Evolutionary conservation across 768 basidiomycete species (phyloP).

Genomic region (Mycena indigotica): DNA sequence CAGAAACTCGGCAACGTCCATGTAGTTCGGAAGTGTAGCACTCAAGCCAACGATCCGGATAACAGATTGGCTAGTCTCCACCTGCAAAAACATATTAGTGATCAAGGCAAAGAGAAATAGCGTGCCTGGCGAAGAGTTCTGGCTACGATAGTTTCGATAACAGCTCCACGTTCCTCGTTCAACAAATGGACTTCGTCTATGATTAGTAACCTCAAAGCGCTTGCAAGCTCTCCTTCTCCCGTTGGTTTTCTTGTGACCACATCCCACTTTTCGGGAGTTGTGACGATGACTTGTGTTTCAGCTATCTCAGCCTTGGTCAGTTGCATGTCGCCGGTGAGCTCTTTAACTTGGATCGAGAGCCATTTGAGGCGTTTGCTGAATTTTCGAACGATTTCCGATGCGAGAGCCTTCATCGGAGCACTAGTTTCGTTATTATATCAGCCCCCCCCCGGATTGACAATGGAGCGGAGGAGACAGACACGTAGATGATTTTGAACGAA

Average conservation of each 20-base stretch:
- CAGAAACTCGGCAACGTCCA: conserved; percentile 94
- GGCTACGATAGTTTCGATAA: conserved; percentile 97
- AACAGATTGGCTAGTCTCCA: conserved; percentile 93
- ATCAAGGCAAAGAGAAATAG: neutral
- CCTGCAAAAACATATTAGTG: conserved; percentile 46
- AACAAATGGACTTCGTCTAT: conserved; percentile 97
- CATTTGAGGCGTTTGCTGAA: conserved; percentile 86
- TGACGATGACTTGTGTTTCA: conserved; percentile 96
- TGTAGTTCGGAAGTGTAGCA: conserved; percentile 95
- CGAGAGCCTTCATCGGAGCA: conserved; percentile 98
- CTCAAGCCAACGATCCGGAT: conserved; percentile 96
- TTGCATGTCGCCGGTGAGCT: conserved; percentile 99
- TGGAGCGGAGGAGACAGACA: conserved; percentile 50
- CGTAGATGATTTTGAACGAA: conserved; percentile 95
- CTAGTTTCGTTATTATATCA: conserved; percentile 47
- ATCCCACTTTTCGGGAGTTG: conserved; percentile 99
- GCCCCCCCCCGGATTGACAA: conserved; percentile 1
- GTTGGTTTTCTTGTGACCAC: conserved; percentile 97
- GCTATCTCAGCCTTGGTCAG: conserved; percentile 91
- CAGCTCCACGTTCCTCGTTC: conserved; percentile 97
- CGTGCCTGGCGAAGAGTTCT: conserved; percentile 86
- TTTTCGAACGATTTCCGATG: conserved; percentile 93
- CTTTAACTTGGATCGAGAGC: conserved; percentile 84
- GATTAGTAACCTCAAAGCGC: conserved; percentile 89
- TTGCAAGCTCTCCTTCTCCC: conserved; percentile 96